These are phyloP conservation scores for Verticillium tricorpus DNA, from an alignment of 2,329 filamentous ascomycete genomes.

Conservation along the genomic window DNA sequence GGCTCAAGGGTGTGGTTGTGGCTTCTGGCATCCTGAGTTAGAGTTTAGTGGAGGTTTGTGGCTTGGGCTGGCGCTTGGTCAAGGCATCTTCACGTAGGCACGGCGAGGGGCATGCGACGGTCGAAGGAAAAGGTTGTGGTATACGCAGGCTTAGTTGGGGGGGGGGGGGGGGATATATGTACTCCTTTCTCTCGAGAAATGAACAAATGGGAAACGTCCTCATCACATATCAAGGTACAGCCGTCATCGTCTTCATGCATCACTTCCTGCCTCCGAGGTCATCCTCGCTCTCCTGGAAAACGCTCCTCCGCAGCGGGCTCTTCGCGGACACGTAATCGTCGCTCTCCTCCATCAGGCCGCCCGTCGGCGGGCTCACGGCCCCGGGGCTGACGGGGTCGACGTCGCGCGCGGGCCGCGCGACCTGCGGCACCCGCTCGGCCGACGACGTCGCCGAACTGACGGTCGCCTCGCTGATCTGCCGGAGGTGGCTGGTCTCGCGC, in stretches of 20 bases:
- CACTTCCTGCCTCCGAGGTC: conserved; percentile 24
- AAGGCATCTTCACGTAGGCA: too few relatives aligned
- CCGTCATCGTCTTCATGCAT: not conserved
- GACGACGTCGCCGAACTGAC: conserved; percentile 23
- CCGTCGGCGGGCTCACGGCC: conserved; percentile 22
- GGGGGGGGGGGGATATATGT: too few relatives aligned
- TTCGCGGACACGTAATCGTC: conserved; percentile 18
- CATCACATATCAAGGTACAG: not conserved
- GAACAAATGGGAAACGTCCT: too few relatives aligned
- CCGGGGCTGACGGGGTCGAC: conserved; percentile 1
- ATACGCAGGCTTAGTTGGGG: too few relatives aligned
- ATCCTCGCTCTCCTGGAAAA: conserved; percentile 36
- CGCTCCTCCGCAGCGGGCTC: conserved; percentile 28
- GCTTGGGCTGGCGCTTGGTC: too few relatives aligned
- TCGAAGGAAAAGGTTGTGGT: too few relatives aligned
- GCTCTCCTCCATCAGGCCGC: conserved; percentile 10
- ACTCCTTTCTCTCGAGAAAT: too few relatives aligned
- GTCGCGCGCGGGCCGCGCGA: conserved; percentile 4
- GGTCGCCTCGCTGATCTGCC: conserved; percentile 36
- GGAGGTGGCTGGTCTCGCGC: conserved; percentile 32
- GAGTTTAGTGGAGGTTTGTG: too few relatives aligned
- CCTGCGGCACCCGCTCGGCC: not conserved
- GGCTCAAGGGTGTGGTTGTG: too few relatives aligned
- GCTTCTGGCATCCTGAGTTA: too few relatives aligned
- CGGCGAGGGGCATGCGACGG: too few relatives aligned